Conservation (phyloP, 2,329 filamentous ascomycete species). For the Apiospora phragmitis region DNA sequence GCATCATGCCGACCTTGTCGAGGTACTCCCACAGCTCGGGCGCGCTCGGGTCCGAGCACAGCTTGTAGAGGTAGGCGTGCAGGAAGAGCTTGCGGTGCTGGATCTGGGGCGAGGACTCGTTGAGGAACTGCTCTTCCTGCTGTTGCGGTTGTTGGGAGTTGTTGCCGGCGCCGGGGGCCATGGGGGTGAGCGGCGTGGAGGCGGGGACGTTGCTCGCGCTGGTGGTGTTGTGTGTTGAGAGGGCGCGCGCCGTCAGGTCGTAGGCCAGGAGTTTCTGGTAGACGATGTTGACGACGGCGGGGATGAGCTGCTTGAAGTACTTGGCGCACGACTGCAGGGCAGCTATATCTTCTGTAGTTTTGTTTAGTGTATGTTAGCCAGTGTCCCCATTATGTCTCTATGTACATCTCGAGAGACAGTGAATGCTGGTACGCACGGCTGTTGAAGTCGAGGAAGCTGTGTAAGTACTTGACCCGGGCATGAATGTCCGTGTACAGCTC, state of each 20-base stretch:
- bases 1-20: constrained; percentile 84
- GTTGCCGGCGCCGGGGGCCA: not conserved
- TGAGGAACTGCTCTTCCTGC: constrained; percentile 52
- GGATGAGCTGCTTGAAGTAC: constrained; percentile 80
- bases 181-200: not conserved
- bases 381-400: no score
- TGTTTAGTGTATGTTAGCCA: constrained; percentile 16
- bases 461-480: constrained; percentile 69
- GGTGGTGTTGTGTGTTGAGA: constrained; percentile 62
- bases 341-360: constrained; percentile 65
- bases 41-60: constrained; percentile 73
- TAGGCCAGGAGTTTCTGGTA: constrained; percentile 80
- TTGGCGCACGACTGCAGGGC: constrained; percentile 69
- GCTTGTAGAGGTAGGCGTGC: constrained; percentile 71
- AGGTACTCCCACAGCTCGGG: constrained; percentile 84
- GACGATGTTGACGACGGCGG: constrained; percentile 80
- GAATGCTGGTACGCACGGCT: constrained; percentile 51
- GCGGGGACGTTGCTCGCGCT: constrained; percentile 61
- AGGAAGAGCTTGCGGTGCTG: constrained; percentile 76
- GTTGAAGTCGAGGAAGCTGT: constrained; percentile 75
- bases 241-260: constrained; percentile 79
- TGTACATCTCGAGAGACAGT: not conserved
- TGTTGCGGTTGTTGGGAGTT: not conserved
- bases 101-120: constrained; percentile 73
- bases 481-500: constrained; percentile 72